These are phyloP conservation scores for Eimeria nieschulzi DNA, from an alignment of 169 alveolate genomes.

Conservation along the genomic window DNA sequence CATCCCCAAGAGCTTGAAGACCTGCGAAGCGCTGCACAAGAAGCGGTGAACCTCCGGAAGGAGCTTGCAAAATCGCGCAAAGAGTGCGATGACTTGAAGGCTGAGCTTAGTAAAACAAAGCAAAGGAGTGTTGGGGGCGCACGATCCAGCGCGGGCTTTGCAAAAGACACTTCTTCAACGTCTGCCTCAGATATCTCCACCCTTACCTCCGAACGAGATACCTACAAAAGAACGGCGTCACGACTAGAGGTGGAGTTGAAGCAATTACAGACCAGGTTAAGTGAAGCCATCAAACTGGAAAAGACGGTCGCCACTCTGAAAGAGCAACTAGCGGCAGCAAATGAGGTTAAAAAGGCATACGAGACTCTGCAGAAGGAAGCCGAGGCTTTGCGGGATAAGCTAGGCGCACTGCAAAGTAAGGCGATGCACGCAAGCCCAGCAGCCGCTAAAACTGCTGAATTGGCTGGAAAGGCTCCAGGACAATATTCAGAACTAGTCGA, in stretches of 20 bases:
- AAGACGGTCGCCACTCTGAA: constrained; percentile 30
- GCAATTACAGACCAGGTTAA: constrained; percentile 32
- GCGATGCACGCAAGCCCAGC: background rate
- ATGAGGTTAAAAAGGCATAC: constrained; percentile 49
- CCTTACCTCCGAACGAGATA: constrained; percentile 57
- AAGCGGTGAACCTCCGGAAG: background rate
- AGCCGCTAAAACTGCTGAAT: background rate
- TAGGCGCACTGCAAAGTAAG: background rate
- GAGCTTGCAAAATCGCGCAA: constrained; percentile 30
- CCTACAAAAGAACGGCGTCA: constrained; percentile 49
- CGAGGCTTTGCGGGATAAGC: constrained; percentile 1
- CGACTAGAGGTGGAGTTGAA: constrained; percentile 45
- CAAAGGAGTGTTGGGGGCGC: background rate
- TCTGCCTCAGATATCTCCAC: constrained; percentile 53
- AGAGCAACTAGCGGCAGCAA: constrained; percentile 14
- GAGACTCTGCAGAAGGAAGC: constrained; percentile 35
- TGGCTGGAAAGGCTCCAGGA: background rate
- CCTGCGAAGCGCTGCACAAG: background rate
- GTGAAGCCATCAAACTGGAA: constrained; percentile 42
- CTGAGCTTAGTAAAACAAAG: constrained; percentile 25
- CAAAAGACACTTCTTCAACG: constrained; percentile 20
- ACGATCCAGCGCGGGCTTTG: background rate
- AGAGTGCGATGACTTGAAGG: constrained; percentile 36
- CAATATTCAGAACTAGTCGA: background rate
- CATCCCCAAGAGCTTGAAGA: background rate